These are phyloP conservation scores for Priceomyces medius DNA, from an alignment of 805 yeast species.

Conservation along the genomic window DNA sequence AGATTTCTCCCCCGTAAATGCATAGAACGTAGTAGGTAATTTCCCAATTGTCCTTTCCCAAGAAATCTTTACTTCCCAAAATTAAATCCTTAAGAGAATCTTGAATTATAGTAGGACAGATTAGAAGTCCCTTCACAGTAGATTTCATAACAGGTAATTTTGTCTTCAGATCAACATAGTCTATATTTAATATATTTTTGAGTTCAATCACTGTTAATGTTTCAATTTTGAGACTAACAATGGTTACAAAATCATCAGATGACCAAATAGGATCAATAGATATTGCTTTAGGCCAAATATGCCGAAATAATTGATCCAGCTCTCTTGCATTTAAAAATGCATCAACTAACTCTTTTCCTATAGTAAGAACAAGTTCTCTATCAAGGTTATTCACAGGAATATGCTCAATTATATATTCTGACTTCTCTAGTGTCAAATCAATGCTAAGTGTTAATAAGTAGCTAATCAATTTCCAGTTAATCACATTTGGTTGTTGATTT, in stretches of 20 bases:
- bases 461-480: constrained; percentile 48
- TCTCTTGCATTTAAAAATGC: constrained; percentile 62
- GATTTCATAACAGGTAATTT: constrained; percentile 14
- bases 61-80: constrained; percentile 11
- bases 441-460: constrained; percentile 54
- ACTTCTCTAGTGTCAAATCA: constrained; percentile 52
- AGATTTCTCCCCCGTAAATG: constrained; percentile 37
- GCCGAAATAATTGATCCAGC: constrained; percentile 44
- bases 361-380: constrained; percentile 5
- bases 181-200: constrained; percentile 8
- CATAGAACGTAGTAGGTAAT: constrained; percentile 47
- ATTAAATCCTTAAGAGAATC: constrained; percentile 13
- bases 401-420: constrained; percentile 28
- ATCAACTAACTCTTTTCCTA: constrained; percentile 36
- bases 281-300: constrained; percentile 40
- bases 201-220: constrained; percentile 49
- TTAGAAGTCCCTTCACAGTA: constrained; percentile 42
- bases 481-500: constrained; percentile 8
- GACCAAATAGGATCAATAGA: constrained; percentile 21
- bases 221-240: constrained; percentile 41
- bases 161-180: background rate
- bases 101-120: constrained; percentile 21
- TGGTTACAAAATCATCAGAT: constrained; percentile 25
- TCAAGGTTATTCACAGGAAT: constrained; percentile 6
- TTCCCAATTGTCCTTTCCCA: constrained; percentile 38